phyloP scores from a whole-genome alignment of 352 stramenopile species.

The Lagenidium giganteum region DNA sequence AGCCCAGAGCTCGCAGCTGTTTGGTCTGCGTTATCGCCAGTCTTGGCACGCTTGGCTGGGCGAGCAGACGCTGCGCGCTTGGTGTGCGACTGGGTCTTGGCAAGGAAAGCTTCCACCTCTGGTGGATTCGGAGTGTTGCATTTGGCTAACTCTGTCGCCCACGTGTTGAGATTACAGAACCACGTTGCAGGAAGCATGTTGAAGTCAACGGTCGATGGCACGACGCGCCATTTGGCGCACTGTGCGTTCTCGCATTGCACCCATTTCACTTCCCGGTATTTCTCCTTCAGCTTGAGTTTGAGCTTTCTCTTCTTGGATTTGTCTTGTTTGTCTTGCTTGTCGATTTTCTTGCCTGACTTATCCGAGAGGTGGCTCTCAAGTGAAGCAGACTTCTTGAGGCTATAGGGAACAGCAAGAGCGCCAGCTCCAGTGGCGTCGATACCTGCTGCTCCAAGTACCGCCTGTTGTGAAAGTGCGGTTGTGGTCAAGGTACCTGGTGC shows the following conservation, averaged over 20 bases:
- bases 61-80: conserved; percentile 34
- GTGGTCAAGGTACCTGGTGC: no score
- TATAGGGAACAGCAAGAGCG: no score
- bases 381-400: no score
- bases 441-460: no score
- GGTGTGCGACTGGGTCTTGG: conserved; percentile 39
- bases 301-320: conserved; percentile 77
- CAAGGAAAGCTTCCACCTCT: conserved; percentile 64
- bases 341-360: conserved; percentile 36
- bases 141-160: conserved; percentile 64
- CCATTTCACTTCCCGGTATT: conserved; percentile 88
- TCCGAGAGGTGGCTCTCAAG: no score
- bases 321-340: conserved; percentile 25
- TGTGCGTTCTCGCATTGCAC: conserved; percentile 93
- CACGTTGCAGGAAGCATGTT: conserved; percentile 87
- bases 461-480: no score
- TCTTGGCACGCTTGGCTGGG: conserved; percentile 51
- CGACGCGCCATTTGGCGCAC: conserved; percentile 94
- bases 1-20: no score
- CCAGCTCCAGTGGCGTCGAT: no score
- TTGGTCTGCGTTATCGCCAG: conserved; percentile 5
- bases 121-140: conserved; percentile 63
- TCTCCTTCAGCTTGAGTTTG: conserved; percentile 74
- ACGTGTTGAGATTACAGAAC: conserved; percentile 81
- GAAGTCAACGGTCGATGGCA: conserved; percentile 87